Evolutionary conservation across 495 filamentous ascomycete genomes (phyloP).

Genomic region (Echria macrotheca): DNA sequence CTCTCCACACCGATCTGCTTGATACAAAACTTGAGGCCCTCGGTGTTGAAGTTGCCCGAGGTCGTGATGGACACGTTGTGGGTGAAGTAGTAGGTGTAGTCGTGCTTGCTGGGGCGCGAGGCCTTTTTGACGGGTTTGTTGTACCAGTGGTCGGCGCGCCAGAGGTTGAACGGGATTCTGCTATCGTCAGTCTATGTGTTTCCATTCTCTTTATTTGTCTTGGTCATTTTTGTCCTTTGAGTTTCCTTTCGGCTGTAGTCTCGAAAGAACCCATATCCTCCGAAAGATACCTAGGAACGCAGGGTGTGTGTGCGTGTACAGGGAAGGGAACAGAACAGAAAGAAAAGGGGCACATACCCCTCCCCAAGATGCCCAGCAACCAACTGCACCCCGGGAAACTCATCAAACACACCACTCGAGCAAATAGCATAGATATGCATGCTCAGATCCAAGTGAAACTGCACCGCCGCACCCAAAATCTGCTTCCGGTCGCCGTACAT

Average conservation of each 20-base stretch:
- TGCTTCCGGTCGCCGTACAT: conserved; percentile 26
- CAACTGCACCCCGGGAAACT: conserved; percentile 50
- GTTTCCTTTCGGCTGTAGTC: too few relatives aligned
- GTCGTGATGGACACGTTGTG: conserved; percentile 61
- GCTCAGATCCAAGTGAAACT: conserved; percentile 37
- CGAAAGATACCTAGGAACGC: too few relatives aligned
- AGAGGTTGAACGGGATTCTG: conserved; percentile 60
- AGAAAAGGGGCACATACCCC: conserved; percentile 31
- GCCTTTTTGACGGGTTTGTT: conserved; percentile 46
- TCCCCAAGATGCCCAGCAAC: conserved; percentile 61
- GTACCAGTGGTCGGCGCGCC: conserved; percentile 58
- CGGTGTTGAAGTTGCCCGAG: conserved; percentile 54
- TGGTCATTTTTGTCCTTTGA: too few relatives aligned
- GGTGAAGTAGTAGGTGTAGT: conserved; percentile 57
- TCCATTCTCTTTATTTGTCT: too few relatives aligned
- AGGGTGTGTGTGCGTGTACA: too few relatives aligned
- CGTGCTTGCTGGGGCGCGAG: conserved; percentile 50
- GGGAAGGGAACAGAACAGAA: too few relatives aligned
- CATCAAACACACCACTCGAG: conserved; percentile 45
- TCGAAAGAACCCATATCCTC: too few relatives aligned
- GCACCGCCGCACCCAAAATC: conserved; percentile 29
- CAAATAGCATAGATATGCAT: conserved; percentile 32
- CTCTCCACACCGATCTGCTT: conserved; percentile 31
- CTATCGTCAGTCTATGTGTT: neutral
- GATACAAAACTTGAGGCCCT: conserved; percentile 47